Evolutionary conservation across 1,284 basidiomycete species (phyloP), one percentile per base, ranked within the genome.

Genomic region (Ustilago shanxiensis): DNA sequence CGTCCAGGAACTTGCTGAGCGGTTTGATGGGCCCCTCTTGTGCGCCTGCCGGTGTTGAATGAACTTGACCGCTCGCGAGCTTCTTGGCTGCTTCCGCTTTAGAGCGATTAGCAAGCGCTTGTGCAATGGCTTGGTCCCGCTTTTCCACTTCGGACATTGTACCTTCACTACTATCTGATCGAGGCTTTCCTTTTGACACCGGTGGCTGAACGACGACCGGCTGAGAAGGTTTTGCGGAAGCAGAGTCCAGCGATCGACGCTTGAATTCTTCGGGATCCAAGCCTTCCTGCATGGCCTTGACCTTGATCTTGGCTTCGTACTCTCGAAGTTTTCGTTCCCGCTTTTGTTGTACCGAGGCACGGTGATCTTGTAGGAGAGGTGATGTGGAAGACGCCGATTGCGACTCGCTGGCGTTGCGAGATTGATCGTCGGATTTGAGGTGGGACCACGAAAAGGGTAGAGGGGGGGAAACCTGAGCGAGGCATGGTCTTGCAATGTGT

Each of bases 281-380:
- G n/a, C 80, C 76, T 60, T 80, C 33, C 54, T 81, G 72, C 60
- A 77, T 66, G 11, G 83, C 83, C 61, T 84, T 85, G 49, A 75
- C 69, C 59, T 74, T 65, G 49, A 85, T 76, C 66, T 79, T 78
- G 45, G 61, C 75, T 41, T 77, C 71, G 57, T 85, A 85, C 70
- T 85, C 68, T n/a, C 53, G 63, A 10, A 85, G 59, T 50, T 84
- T 81, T 1, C 68, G 54, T 5, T 83, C 76, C 13, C 76, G 70
- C 60, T 81, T 80, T 11, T 60, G 60, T 29, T 82, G 56, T 0
- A 75, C 44, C 3, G 53, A 60, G 2, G 64, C 54, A 16, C 72
- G 63, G 31, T 75, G 64, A 49, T 67, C 60, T 45, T 60, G 59
- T 1, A 66, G 7, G 9, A 53, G 3, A 2, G 61, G n/a, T 0